Evolutionary conservation across 108 stramenopile species (phyloP), one percentile per base, ranked within the genome.

Genomic region (Cafeteria roenbergensis): DNA sequence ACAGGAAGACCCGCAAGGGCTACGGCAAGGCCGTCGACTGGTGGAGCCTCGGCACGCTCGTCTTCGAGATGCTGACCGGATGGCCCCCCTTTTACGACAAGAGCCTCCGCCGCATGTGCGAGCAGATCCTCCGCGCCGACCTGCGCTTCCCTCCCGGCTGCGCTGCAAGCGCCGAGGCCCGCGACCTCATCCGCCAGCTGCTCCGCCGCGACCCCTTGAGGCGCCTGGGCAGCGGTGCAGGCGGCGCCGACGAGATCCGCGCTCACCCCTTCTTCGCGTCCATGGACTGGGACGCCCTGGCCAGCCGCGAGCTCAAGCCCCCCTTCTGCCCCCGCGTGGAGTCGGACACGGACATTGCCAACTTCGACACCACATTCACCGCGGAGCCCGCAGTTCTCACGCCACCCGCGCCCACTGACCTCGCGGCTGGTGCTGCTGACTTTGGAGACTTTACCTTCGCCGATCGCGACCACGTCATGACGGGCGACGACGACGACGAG

Each of bases 251-350:
- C 20, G 92, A 92, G 50, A 90, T 94, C 34, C 88, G 87, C 54
- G 66, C 63, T 0, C 93, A 94, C 73, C 78, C 84, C 0, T 95
- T 94, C 76, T 98, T 95, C 72, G 71, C 61, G 17, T 67, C 68
- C 20, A 82, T 94, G 55, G 83, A 94, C 63, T 98, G 96, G 96
- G 85, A 83, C n/a, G 80, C 80, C 38, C 80, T 98, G n/a, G 73
- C n/a, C 12, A n/a, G 30, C 20, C n/a, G 34, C 21, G 22, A 61
- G 37, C 20, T 61, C 17, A 22, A 24, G 22, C 29, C 59, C 2
- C 59, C 59, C 36, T 32, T 61, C 59, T 3, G n/a, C 17, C 59
- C 59, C 9, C 21, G 20, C 2, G 37, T 38, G 22, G 8, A 2
- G 29, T 2, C 17, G 22, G 59, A 61, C 20, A n/a, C 9, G 21